Conservation (phyloP, 2,329 filamentous ascomycete genomes). For the Pseudocercospora fuligena region DNA sequence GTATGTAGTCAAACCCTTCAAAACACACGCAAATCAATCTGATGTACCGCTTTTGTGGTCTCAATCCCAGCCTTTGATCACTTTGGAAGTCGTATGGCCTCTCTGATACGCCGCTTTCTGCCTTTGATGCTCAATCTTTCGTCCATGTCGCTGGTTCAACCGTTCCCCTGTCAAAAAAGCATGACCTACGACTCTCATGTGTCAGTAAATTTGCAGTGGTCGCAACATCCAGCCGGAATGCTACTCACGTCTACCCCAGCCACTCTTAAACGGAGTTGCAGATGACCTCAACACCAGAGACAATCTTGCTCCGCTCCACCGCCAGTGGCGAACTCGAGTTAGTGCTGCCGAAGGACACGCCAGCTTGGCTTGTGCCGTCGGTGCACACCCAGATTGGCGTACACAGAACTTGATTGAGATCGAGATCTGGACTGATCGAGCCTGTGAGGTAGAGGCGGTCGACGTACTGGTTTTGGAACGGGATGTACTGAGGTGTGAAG, state of each 20-base stretch:
- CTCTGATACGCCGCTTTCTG: not conserved
- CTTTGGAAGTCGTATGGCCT: too few species aligned
- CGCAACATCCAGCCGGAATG: too few species aligned
- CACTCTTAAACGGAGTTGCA: not conserved
- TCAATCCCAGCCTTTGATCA: too few species aligned
- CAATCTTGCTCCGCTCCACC: conserved; percentile 8
- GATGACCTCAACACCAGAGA: not conserved
- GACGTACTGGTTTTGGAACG: conserved; percentile 2
- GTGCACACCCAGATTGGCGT: not conserved
- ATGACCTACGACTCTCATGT: not conserved
- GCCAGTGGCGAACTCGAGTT: not conserved
- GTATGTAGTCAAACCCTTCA: not conserved
- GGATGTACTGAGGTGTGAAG: conserved; percentile 1
- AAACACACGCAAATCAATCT: not conserved
- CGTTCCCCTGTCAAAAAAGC: not conserved
- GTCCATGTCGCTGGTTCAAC: not conserved
- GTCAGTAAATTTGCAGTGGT: too few species aligned
- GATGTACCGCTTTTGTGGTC: not conserved
- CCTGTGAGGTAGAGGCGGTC: not conserved
- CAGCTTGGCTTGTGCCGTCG: not conserved
- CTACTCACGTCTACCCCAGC: not conserved
- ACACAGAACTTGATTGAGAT: not conserved
- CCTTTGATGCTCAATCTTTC: not conserved
- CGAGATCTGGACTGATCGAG: not conserved
- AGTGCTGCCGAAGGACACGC: not conserved